These are phyloP conservation scores for Castanospermum australe DNA, from an alignment of 306 rosid genomes.

Conservation along the genomic window DNA sequence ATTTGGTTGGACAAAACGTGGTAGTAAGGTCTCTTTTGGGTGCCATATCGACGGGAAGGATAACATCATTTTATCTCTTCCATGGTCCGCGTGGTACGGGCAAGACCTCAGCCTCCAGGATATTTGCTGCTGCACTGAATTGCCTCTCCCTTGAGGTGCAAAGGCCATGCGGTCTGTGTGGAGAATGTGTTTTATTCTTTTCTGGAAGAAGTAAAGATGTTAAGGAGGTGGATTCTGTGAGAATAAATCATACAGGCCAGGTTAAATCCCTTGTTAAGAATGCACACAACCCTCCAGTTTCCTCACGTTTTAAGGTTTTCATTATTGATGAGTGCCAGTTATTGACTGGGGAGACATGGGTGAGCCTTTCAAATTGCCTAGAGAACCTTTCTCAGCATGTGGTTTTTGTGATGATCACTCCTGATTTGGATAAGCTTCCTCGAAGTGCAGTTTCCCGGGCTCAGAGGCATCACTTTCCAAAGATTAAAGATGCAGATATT, in stretches of 20 bases:
- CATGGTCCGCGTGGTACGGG: conserved; percentile 91
- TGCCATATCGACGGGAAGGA: conserved; percentile 66
- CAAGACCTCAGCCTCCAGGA: conserved; percentile 78
- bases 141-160: conserved; percentile 56
- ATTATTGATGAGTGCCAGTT: conserved; percentile 87
- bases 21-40: conserved; percentile 77
- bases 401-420: conserved; percentile 80
- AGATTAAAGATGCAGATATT: conserved; percentile 67
- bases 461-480: conserved; percentile 73
- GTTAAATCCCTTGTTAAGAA: conserved; percentile 64
- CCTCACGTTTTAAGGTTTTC: conserved; percentile 74
- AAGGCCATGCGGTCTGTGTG: conserved; percentile 77
- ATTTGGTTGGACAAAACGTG: conserved; percentile 82
- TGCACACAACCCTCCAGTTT: conserved; percentile 58
- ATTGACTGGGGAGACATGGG: conserved; percentile 68
- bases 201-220: conserved; percentile 77
- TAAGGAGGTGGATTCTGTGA: conserved; percentile 71
- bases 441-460: conserved; percentile 65
- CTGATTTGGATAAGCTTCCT: conserved; percentile 71
- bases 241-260: conserved; percentile 63
- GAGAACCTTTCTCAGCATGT: conserved; percentile 60
- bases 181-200: conserved; percentile 62
- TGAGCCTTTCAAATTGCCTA: conserved; percentile 55
- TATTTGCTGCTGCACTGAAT: conserved; percentile 86
- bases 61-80: conserved; percentile 73